Conservation (phyloP, 768 basidiomycete species). For the Cantharellus anzutake region DNA sequence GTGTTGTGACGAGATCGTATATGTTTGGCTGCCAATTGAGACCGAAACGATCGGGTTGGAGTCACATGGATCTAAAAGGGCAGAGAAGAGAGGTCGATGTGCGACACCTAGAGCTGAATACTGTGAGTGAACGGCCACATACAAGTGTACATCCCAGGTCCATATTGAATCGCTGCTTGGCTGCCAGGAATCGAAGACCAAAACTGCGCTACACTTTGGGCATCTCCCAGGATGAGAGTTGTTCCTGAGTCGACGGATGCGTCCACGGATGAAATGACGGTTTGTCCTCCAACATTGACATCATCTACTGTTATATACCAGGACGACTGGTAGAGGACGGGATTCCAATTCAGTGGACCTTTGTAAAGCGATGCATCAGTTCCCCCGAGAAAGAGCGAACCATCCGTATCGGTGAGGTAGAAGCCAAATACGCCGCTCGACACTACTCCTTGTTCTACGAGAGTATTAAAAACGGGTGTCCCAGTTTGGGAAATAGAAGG, state of each 20-base stretch:
- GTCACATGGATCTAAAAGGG: too few species aligned
- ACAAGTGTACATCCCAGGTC: constrained; percentile 8
- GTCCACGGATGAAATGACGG: constrained; percentile 6
- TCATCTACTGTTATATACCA: constrained; percentile 13
- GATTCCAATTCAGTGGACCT: constrained; percentile 17
- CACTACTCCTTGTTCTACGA: constrained; percentile 11
- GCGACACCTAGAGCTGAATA: too few species aligned
- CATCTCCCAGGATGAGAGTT: constrained; percentile 13
- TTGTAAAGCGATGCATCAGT: constrained; percentile 17
- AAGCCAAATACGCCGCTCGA: constrained; percentile 13
- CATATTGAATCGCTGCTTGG: background rate
- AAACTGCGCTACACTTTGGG: constrained; percentile 10
- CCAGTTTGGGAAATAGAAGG: constrained; percentile 12
- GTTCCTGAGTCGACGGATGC: constrained; percentile 19
- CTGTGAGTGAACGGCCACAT: background rate
- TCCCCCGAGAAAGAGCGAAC: constrained; percentile 21
- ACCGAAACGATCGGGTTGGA: too few species aligned
- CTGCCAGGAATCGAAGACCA: constrained; percentile 16
- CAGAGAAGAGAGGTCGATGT: too few species aligned
- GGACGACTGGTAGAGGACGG: constrained; percentile 12
- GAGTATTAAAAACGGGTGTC: constrained; percentile 14
- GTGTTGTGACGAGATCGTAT: too few species aligned
- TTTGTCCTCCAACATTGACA: constrained; percentile 7
- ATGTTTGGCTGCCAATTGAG: too few species aligned
- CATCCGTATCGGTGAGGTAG: constrained; percentile 13